These are phyloP conservation scores for Lichtheimia hyalospora DNA, from an alignment of 371 early-diverging fungal genomes.

Conservation along the genomic window DNA sequence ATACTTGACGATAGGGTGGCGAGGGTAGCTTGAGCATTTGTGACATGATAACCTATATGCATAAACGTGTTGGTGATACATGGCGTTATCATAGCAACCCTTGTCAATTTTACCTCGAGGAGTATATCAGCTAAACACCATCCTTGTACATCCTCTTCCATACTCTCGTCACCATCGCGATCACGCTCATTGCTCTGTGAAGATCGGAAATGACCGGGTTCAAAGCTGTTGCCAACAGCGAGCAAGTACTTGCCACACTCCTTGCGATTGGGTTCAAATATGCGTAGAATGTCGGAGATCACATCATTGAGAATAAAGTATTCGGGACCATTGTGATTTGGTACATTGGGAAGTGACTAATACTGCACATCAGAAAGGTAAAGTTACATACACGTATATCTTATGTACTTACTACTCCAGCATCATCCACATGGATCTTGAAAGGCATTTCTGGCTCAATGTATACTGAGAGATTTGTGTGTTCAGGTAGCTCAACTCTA, in stretches of 20 bases:
- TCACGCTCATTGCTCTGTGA: conserved; percentile 11
- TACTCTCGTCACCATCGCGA: conserved; percentile 11
- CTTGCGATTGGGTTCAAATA: conserved; percentile 81
- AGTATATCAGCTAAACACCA: conserved; percentile 43
- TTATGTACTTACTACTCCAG: conserved; percentile 20
- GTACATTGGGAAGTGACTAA: conserved; percentile 33
- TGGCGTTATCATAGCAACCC: background rate
- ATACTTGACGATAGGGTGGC: conserved; percentile 66
- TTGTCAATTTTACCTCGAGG: conserved; percentile 28
- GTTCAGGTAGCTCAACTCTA: conserved; percentile 46
- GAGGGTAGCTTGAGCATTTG: conserved; percentile 73
- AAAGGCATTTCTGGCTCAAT: conserved; percentile 30
- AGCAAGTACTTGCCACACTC: conserved; percentile 76
- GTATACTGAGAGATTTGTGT: conserved; percentile 23
- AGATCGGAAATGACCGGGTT: conserved; percentile 48
- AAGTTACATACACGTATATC: background rate
- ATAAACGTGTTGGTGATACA: background rate
- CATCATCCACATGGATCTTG: conserved; percentile 50
- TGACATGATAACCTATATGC: conserved; percentile 48
- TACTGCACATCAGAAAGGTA: background rate
- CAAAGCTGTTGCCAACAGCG: conserved; percentile 58
- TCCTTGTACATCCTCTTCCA: conserved; percentile 23
- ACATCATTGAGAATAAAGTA: conserved; percentile 82
- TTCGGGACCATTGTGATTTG: conserved; percentile 58
- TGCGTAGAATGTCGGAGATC: conserved; percentile 71